Percentiles rank a stretch among this genome's conserved stretches.
phyloP scores from a whole-genome alignment of 2,329 filamentous ascomycete species.

The Diplodia mutila region DNA sequence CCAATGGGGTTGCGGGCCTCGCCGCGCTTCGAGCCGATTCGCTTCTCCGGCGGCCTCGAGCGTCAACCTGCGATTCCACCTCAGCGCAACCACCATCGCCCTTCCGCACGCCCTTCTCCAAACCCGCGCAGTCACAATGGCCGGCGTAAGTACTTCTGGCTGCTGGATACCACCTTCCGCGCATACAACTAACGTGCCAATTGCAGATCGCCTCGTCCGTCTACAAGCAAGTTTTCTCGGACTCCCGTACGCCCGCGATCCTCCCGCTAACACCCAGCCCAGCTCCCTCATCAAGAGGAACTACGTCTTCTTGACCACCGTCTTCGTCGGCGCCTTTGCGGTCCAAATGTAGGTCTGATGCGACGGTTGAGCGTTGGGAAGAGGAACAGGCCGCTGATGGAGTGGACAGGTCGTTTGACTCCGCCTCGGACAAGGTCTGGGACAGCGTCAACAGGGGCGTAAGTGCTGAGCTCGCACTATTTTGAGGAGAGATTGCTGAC shows the following conservation, averaged over 20 bases:
- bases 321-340: constrained; percentile 86
- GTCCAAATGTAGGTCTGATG: constrained; percentile 80
- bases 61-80: constrained; percentile 28
- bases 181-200: constrained; percentile 34
- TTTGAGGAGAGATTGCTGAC: constrained; percentile 31
- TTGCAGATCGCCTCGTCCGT: constrained; percentile 57
- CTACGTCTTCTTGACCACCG: constrained; percentile 80
- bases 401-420: constrained; percentile 74
- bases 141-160: constrained; percentile 56
- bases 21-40: constrained; percentile 24
- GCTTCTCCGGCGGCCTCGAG: constrained; percentile 23
- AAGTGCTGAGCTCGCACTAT: constrained; percentile 51
- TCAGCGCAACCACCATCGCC: constrained; percentile 34
- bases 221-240: constrained; percentile 52
- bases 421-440: constrained; percentile 82
- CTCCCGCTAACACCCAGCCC: constrained; percentile 41
- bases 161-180: constrained; percentile 29
- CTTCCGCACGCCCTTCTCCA: constrained; percentile 32
- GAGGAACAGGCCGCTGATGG: constrained; percentile 22
- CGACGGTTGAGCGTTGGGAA: constrained; percentile 27
- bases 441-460: constrained; percentile 89
- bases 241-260: constrained; percentile 28
- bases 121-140: constrained; percentile 56
- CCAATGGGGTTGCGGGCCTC: background rate
- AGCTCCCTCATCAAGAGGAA: constrained; percentile 88